Evolutionary conservation across 2,329 filamentous ascomycete species (phyloP).

Genomic region (Hymenoscyphus occultus): DNA sequence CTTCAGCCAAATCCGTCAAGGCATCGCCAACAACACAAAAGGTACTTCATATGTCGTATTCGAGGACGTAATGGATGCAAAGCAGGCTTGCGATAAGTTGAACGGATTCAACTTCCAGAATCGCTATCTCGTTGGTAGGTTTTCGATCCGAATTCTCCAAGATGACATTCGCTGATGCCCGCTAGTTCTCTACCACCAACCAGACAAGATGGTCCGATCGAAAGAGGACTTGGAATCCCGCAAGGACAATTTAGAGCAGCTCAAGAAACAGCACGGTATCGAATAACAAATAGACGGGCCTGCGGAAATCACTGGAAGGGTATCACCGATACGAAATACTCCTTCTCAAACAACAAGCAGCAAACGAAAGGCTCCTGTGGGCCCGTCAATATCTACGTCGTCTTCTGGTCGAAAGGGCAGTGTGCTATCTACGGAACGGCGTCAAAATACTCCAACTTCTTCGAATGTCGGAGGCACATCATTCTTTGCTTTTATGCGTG

Average conservation of each 20-base stretch:
- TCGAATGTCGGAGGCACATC: slow-evolving; percentile 21
- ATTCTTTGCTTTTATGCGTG: slow-evolving; percentile 33
- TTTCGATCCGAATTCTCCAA: slow-evolving; percentile 4
- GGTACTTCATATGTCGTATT: slow-evolving; percentile 99
- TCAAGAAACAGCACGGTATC: slow-evolving; percentile 97
- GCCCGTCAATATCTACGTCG: slow-evolving; percentile 41
- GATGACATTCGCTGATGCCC: slow-evolving; percentile 17
- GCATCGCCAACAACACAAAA: slow-evolving; percentile 95
- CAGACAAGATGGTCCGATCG: slow-evolving; percentile 77
- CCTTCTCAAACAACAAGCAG: slow-evolving; percentile 18
- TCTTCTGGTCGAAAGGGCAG: slow-evolving; percentile 32
- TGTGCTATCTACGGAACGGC: slow-evolving; percentile 22
- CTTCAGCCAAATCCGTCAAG: slow-evolving; percentile 90
- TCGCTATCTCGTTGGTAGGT: slow-evolving; percentile 94
- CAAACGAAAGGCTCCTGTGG: slow-evolving; percentile 22
- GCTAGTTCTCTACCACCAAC: slow-evolving; percentile 70
- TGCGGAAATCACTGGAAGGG: slow-evolving; percentile 42
- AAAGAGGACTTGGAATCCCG: slow-evolving; percentile 92
- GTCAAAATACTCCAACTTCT: slow-evolving; percentile 23
- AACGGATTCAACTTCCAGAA: slow-evolving; percentile 99
- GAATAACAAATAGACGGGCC: slow-evolving; percentile 86
- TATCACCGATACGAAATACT: slow-evolving; percentile 23
- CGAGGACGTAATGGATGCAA: slow-evolving; percentile 98
- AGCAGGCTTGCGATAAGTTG: slow-evolving; percentile 97
- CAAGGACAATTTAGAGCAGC: slow-evolving; percentile 94